Base-by-base conservation (phyloP, 2,329 filamentous ascomycete species). In the Corinectria fuckeliana region DNA sequence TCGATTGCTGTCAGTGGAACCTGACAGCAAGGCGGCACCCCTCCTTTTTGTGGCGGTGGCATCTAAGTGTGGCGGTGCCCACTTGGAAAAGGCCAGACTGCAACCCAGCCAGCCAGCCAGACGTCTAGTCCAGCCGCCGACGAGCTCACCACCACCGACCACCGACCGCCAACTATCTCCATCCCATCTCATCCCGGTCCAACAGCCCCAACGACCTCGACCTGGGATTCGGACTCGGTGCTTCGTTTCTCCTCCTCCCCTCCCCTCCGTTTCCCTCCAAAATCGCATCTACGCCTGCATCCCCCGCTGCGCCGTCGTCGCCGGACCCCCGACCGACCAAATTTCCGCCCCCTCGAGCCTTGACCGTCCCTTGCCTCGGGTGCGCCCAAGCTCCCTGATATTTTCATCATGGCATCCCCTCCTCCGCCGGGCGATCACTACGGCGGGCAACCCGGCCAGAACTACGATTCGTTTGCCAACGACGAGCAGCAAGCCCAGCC, bases 381-480 rank as follows among this genome's bases (percentile, higher is more conserved):
- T 69, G 61, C 66, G 68, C 65, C 62, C 59, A 66, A 67, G 60
- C 62, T 69, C 69, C 63, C 64, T 66, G 68, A 60, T 60, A 67
- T 44, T 62, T 62, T 66, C 71, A 78, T 71, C 73, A 87, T 87
- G 85, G 84, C 85, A 71, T 83, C 83, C 70, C 84, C 84, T 70
- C 82, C 82, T 61, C 66, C 68, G 64, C 63, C 68, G 63, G 78
- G 79, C 68, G 82, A 86, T 62, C 82, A 80, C 74, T 82, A 84
- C 73, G 66, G 66, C 50, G 68, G 64, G 57, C 60, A 61, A 45
- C 53, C 61, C 39, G 63, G 51, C 44, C 68, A 69, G 57, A 61
- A 56, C 75, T 81, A 83, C 72, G 80, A 80, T 76, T 81, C 84
- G 66, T 79, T 78, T 63, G 79, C 80, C 28, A 69, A 49, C 48